A percentile compares a stretch with the other conserved stretches of the same genome.
Conservation (phyloP, 805 yeast species). For the Metschnikowia kofuensis region DNA sequence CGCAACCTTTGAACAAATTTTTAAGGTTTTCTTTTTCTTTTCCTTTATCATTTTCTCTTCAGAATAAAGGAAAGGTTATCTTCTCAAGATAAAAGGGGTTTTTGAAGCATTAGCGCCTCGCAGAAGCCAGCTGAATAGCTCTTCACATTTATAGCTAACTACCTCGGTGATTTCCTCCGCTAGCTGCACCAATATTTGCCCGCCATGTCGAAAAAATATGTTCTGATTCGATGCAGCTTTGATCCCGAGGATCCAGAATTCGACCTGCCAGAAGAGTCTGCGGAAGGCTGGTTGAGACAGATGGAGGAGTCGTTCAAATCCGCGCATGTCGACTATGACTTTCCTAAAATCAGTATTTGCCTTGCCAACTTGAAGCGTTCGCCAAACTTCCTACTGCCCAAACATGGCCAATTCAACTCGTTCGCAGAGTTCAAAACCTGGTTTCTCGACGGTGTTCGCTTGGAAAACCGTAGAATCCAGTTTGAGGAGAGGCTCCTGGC, state of each 20-base stretch:
- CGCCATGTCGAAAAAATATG: not conserved
- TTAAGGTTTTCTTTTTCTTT: too few species aligned
- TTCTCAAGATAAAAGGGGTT: too few species aligned
- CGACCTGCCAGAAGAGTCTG: not conserved
- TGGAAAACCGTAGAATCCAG: not conserved
- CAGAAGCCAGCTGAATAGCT: too few species aligned
- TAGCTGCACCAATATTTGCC: too few species aligned
- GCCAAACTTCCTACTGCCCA: slow-evolving; percentile 3
- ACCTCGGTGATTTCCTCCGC: too few species aligned
- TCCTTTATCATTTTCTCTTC: too few species aligned
- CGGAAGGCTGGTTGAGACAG: slow-evolving; percentile 3
- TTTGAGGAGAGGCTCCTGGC: not conserved
- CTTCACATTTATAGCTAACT: too few species aligned
- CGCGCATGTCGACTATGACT: not conserved
- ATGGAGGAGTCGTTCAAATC: not conserved
- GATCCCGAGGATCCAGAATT: not conserved
- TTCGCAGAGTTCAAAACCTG: slow-evolving; percentile 5
- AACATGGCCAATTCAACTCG: slow-evolving; percentile 6
- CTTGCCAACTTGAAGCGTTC: slow-evolving; percentile 1
- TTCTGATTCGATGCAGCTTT: not conserved
- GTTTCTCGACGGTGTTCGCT: slow-evolving; percentile 1
- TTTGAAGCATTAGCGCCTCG: too few species aligned
- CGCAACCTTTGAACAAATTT: too few species aligned
- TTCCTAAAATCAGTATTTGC: slow-evolving; percentile 1
- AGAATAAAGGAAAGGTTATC: too few species aligned